These are phyloP conservation scores for Corchorus olitorius DNA, from an alignment of 345 rosid genomes.

Conservation along the genomic window DNA sequence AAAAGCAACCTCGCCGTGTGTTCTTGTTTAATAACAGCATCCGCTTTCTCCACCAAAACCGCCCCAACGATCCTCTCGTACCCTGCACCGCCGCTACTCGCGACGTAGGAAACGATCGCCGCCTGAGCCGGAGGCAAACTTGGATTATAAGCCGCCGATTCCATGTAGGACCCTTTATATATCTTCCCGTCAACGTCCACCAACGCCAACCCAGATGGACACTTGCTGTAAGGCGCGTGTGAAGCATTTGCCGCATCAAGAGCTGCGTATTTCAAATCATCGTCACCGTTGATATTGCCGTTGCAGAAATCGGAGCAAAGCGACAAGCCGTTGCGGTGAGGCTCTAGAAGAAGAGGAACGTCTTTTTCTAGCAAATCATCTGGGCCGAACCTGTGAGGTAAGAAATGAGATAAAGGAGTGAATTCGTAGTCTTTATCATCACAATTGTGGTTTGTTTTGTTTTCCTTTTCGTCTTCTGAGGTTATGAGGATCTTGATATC, in stretches of 20 bases:
- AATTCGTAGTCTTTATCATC: constrained; percentile 31
- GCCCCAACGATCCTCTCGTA: constrained; percentile 74
- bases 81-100: constrained; percentile 64
- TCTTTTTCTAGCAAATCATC: constrained; percentile 63
- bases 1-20: constrained; percentile 64
- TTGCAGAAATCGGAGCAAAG: constrained; percentile 17
- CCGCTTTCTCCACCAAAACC: constrained; percentile 78
- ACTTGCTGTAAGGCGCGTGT: constrained; percentile 83
- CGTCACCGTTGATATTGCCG: background rate
- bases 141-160: constrained; percentile 95
- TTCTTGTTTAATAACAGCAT: constrained; percentile 68
- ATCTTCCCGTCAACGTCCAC: constrained; percentile 76
- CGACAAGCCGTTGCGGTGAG: constrained; percentile 50
- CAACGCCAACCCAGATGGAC: constrained; percentile 89
- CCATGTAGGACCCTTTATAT: constrained; percentile 78
- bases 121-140: constrained; percentile 96
- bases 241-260: constrained; percentile 79
- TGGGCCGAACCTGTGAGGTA: constrained; percentile 91
- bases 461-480: constrained; percentile 17
- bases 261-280: constrained; percentile 48
- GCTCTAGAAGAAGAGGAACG: constrained; percentile 69
- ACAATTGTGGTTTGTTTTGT: constrained; percentile 9
- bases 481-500: constrained; percentile 57
- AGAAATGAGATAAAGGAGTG: constrained; percentile 41
- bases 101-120: constrained; percentile 77